Conservation (phyloP, 2,329 filamentous ascomycete species). For the Venturia carpophila region DNA sequence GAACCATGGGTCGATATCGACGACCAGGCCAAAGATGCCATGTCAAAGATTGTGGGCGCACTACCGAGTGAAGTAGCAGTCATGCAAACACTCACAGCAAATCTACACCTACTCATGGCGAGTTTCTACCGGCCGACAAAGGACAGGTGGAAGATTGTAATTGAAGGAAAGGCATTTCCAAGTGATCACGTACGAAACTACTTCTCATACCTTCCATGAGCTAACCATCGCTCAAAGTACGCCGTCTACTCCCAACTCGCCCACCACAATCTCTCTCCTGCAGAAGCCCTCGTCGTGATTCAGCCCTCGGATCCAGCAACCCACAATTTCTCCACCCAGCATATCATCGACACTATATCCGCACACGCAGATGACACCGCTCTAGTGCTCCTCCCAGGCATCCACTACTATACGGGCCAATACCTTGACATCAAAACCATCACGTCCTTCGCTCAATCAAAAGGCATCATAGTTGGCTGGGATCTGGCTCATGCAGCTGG, state of each 20-base stretch:
- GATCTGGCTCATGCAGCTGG: conserved; percentile 81
- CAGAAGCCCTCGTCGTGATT: conserved; percentile 65
- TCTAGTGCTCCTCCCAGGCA: conserved; percentile 71
- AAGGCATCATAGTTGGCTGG: conserved; percentile 72
- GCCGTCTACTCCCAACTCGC: conserved; percentile 73
- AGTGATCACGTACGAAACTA: conserved; percentile 62
- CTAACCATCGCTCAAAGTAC: conserved; percentile 45
- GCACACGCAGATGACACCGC: conserved; percentile 65
- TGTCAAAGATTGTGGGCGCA: conserved; percentile 69
- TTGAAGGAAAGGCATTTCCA: conserved; percentile 87
- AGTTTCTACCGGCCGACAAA: conserved; percentile 70
- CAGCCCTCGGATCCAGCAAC: conserved; percentile 47
- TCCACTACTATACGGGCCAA: conserved; percentile 90
- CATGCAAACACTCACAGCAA: conserved; percentile 80
- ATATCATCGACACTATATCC: conserved; percentile 67
- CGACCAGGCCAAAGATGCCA: conserved; percentile 51
- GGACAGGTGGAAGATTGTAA: conserved; percentile 66
- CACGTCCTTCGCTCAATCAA: conserved; percentile 64
- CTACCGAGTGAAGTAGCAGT: conserved; percentile 66
- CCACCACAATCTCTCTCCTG: conserved; percentile 59
- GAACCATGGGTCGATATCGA: conserved; percentile 71
- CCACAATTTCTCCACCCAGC: conserved; percentile 59
- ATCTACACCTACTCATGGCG: conserved; percentile 74
- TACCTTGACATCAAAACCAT: conserved; percentile 75
- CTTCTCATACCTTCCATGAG: background rate